Base-by-base conservation (phyloP, 805 yeast species). In the Wickerhamiella spandovensis region DNA sequence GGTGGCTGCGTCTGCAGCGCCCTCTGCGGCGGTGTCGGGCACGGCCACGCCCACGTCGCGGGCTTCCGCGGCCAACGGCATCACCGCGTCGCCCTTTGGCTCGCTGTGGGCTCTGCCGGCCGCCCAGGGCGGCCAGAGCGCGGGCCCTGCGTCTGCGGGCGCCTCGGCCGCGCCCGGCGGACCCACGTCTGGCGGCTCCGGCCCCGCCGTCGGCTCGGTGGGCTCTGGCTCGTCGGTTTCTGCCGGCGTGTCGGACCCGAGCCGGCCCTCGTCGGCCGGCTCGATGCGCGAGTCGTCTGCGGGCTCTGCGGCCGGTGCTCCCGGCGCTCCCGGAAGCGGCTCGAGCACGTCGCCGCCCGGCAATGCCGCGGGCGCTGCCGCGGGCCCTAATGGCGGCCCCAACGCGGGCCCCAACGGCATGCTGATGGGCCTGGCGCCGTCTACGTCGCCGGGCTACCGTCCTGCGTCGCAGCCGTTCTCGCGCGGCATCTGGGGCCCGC, bases 281-380 rank as follows among this genome's bases (percentile, higher is more conserved):
- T 38, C 32, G n/a, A n/a, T n/a, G n/a, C n/a, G n/a, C n/a, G n/a
- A n/a, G n/a, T 25, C 30, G 30, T 25, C 30, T 25, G 6, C 30
- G 30, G 30, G 30, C 30, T 25, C 30, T 6, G 30, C 10, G 10
- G 30, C 10, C 9, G 6, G 9, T 10, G 32, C 32, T 28, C 32
- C 5, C 3, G 32, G 32, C 53, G 24, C 10, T 47, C 51, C 49
- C 41, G 35, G 48, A 47, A 39, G n/a, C 37, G 6, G 32, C 32
- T 28, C 55, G n/a, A 43, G 49, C 35, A 49, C 55, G 32, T 43
- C 56, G 28, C 50, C 54, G 18, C 48, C 51, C n/a, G 38, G 51
- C 23, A 23, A 32, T 18, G 43, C 42, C 30, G 54, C 46, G 18
- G 45, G 49, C 22, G 20, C 28, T 5, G 21, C 37, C 44, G 18